Evolutionary conservation across 805 yeast species (phyloP), one percentile per base, ranked within the genome.

Genomic region (Yarrowia sp.): DNA sequence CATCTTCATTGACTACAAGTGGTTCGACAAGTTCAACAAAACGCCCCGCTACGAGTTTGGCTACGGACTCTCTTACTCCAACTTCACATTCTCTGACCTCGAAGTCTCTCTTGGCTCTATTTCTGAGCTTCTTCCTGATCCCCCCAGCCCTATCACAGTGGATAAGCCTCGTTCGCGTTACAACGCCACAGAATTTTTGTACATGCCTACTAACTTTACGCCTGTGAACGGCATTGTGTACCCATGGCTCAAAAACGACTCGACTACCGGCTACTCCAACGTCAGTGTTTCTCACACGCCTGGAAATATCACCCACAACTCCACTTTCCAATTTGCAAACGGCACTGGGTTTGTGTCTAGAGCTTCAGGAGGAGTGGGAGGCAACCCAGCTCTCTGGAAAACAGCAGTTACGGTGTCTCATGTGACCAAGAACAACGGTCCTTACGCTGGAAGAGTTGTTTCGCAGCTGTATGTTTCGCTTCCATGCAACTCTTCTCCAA

Each of bases 11-110:
- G 88, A 83, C 68, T 84, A 85, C 73, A 73, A 82, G 56, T 81
- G 78, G 68, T 84, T 83, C 70, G 86, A 83, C 66, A 81, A 80
- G 68, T 76, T 80, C 64, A 78, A 80, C 61, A 80, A 83, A 39
- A 76, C 76, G 64, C 86, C 87, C 16, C 71, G 86, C 55, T 85
- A 70, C 68, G 86, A 82, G 64, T 85, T 85, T 70, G 88, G 88
- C 2, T 82, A 68, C 72, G 88, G 88, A 8, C 71, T 84, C 42
- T 80, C 86, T 1, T 84, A 82, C 68, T 76, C 86, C 4, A 74
- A 73, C 36, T 76, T 73, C 64, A 63, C 71, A 4, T 66, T 76
- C 31, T 66, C 72, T 13, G 72, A 70, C 27, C 68, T 82, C 46
- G 70, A 76, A 18, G 78, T 79, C 65, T 72, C 78, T 73, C 83